phyloP scores from a whole-genome alignment of 2,329 filamentous ascomycete genomes.

The Penicillium sp. region DNA sequence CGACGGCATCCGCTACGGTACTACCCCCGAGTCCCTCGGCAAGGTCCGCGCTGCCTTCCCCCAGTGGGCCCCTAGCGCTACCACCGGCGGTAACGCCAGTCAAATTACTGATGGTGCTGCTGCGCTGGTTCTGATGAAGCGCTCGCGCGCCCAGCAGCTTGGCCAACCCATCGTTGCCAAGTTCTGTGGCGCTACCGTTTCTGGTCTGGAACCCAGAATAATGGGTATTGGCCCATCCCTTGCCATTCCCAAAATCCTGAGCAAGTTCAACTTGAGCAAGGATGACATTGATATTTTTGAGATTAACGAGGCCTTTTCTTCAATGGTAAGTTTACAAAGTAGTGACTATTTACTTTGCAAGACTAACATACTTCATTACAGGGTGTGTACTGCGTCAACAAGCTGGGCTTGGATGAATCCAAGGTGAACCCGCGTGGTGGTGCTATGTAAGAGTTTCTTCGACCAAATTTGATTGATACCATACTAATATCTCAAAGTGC shows the following conservation, averaged over 20 bases:
- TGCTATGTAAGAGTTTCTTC: conserved; percentile 57
- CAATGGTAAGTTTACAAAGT: conserved; percentile 35
- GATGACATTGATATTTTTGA: conserved; percentile 41
- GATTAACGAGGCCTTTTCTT: conserved; percentile 87
- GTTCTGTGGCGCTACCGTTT: conserved; percentile 77
- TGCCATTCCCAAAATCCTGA: conserved; percentile 83
- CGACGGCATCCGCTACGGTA: conserved; percentile 78
- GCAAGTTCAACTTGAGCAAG: conserved; percentile 69
- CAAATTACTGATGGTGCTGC: conserved; percentile 92
- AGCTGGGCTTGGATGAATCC: conserved; percentile 71
- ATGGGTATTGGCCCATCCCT: conserved; percentile 93
- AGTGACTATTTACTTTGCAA: neutral
- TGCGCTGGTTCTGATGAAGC: conserved; percentile 88
- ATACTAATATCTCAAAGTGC: conserved; percentile 46
- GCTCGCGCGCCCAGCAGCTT: conserved; percentile 76
- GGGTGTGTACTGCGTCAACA: conserved; percentile 84
- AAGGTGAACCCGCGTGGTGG: conserved; percentile 96
- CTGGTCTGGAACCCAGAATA: conserved; percentile 80
- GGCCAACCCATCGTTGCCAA: conserved; percentile 85
- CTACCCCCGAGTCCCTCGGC: conserved; percentile 74
- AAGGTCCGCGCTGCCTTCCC: conserved; percentile 87
- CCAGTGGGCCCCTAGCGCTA: conserved; percentile 69
- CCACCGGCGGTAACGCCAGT: conserved; percentile 88
- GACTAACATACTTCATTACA: conserved; percentile 43
- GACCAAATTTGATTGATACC: neutral